Base-by-base conservation (phyloP, 495 filamentous ascomycete genomes). In the Penicillium nucicola region DNA sequence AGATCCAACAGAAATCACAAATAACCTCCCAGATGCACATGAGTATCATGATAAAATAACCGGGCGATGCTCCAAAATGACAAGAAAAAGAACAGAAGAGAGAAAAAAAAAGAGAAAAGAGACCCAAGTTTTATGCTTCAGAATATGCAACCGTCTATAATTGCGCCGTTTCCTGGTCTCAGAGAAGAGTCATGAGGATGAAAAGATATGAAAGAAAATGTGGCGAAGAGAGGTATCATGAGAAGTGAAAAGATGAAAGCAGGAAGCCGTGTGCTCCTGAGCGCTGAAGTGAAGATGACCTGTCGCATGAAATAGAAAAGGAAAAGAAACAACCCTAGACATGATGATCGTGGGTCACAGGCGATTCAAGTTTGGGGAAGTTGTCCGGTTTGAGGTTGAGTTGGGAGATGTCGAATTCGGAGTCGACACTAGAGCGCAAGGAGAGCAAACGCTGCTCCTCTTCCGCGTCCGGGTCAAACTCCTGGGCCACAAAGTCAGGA, bases 21-120 rank as follows among this genome's bases (percentile, higher is more conserved):
- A 63, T 40, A 63, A 41, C 70, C 68, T 67, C 70, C 67, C 65
- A 66, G 65, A 74, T 74, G 70, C 70, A 52, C 42, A 66, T 70
- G 55, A 65, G 59, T 66, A 62, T 66, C 51, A 61, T 61, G 59
- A 53, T 62, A 52, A 28, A 64, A 53, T 58, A 60, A 56, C 55
- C 58, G 43, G 45, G 64, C 45, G 58, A 71, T 69, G 66, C 63
- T 60, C 60, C 67, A 50, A 43, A 35, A 45, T 35, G 48, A 55
- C 32, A 55, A 53, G 19, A 52, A 52, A 48, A n/a, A 55, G 43
- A 52, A 49, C 35, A 32, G 52, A 13, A 41, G 18, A 45, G 40
- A 18, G n/a, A 41, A 22, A 28, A 56, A 32, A 22, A 52, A n/a
- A 52, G 50, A 43, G 30, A 41, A 54, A 45, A 48, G 30, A 56